Conservation (phyloP, 1,139 yeast genomes). For the Chernovozyma aurita region DNA sequence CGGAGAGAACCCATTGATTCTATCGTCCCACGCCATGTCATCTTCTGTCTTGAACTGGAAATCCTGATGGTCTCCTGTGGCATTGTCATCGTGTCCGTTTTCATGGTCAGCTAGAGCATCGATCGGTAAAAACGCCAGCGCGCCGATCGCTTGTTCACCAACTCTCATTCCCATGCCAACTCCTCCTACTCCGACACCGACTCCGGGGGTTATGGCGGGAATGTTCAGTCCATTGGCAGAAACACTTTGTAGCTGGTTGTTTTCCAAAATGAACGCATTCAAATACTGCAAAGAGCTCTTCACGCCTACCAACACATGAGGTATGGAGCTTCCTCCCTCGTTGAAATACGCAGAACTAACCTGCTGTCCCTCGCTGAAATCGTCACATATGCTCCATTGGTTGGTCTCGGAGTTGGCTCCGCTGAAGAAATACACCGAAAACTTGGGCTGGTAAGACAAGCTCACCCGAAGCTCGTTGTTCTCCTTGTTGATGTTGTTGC, state of each 20-base stretch:
- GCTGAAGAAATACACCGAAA: conserved; percentile 65
- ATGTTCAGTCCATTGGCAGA: background rate
- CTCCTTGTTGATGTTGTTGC: conserved; percentile 39
- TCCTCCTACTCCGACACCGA: background rate
- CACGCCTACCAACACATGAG: conserved; percentile 53
- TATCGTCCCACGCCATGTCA: conserved; percentile 22
- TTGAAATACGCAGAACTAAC: conserved; percentile 62
- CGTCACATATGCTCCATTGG: conserved; percentile 82
- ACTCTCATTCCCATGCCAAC: no score
- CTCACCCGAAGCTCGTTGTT: conserved; percentile 50
- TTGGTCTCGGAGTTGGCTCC: conserved; percentile 49
- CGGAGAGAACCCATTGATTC: conserved; percentile 19
- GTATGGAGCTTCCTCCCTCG: conserved; percentile 46
- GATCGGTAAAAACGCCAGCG: background rate
- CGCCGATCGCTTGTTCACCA: background rate
- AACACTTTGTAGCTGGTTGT: conserved; percentile 18
- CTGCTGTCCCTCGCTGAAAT: conserved; percentile 77
- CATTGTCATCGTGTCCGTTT: conserved; percentile 2
- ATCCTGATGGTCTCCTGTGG: conserved; percentile 12
- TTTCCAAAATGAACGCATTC: conserved; percentile 50
- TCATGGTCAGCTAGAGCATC: conserved; percentile 1
- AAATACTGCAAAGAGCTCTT: conserved; percentile 49
- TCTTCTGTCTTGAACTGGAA: conserved; percentile 17
- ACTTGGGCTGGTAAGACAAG: conserved; percentile 61
- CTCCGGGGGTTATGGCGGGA: background rate